Percentiles rank a stretch among this genome's conserved stretches.
Conservation (phyloP, 2,329 filamentous ascomycete species). For the Dactylellina leptospora region DNA sequence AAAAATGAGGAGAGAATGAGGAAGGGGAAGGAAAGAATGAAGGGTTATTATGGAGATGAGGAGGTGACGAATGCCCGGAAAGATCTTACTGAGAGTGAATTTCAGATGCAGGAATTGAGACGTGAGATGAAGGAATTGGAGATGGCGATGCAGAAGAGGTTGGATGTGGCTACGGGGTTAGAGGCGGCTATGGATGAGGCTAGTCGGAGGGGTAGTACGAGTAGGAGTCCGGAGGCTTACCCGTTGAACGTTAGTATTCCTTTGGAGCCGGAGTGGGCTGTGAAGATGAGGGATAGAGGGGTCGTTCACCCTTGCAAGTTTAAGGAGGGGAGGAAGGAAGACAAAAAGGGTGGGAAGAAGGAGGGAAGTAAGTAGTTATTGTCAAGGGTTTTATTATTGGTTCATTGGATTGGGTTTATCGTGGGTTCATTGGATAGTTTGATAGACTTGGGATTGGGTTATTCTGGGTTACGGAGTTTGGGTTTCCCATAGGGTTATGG, state of each 20-base stretch:
- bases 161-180: neutral
- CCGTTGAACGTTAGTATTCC: neutral
- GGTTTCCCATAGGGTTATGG: too few relatives aligned
- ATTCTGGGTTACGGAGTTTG: too few relatives aligned
- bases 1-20: too few relatives aligned
- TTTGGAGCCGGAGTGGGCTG: slow-evolving; percentile 21
- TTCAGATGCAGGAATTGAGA: too few relatives aligned
- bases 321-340: slow-evolving; percentile 11
- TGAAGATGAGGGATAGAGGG: slow-evolving; percentile 3
- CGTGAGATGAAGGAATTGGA: too few relatives aligned
- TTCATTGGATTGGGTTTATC: too few relatives aligned
- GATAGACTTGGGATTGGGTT: too few relatives aligned
- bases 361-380: neutral
- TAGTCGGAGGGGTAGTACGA: neutral
- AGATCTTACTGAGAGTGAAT: neutral
- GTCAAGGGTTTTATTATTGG: neutral
- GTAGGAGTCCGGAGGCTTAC: neutral
- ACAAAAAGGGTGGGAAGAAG: too few relatives aligned
- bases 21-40: too few relatives aligned
- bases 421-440: too few relatives aligned
- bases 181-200: too few relatives aligned
- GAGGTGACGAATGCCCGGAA: neutral
- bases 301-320: slow-evolving; percentile 23
- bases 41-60: neutral
- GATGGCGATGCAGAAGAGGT: neutral